Conservation (phyloP, 192 early-diverging fungal species). For the Geranomyces michiganensis region DNA sequence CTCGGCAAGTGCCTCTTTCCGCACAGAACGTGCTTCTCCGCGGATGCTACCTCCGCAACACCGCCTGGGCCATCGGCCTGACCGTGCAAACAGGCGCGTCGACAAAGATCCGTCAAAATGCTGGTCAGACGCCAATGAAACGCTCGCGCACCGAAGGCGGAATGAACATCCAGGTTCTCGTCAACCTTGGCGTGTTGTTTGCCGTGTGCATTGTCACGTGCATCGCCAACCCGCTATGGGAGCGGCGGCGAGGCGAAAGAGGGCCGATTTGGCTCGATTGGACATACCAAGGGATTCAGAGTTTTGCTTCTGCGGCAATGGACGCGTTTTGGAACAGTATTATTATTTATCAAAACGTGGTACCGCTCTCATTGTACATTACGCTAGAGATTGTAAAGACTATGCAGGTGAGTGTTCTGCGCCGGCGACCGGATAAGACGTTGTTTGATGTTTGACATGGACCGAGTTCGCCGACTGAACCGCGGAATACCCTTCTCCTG, state of each 20-base stretch:
- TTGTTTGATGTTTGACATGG: too few relatives aligned
- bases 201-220: slow-evolving; percentile 55
- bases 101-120: slow-evolving; percentile 91
- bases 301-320: slow-evolving; percentile 29
- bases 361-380: slow-evolving; percentile 94
- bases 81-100: slow-evolving; percentile 84
- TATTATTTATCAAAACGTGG: slow-evolving; percentile 93
- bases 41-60: slow-evolving; percentile 88
- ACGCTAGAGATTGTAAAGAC: slow-evolving; percentile 92
- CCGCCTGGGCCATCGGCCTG: slow-evolving; percentile 84
- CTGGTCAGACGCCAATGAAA: slow-evolving; percentile 88
- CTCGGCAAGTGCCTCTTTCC: slow-evolving; percentile 60
- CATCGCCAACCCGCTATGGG: slow-evolving; percentile 41
- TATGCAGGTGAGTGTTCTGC: slow-evolving; percentile 62
- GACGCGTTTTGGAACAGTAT: slow-evolving; percentile 62
- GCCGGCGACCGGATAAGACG: background rate
- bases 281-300: slow-evolving; percentile 15
- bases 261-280: slow-evolving; percentile 23
- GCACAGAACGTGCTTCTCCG: slow-evolving; percentile 85
- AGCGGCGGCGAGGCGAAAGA: slow-evolving; percentile 2
- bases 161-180: slow-evolving; percentile 74
- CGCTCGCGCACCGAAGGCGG: slow-evolving; percentile 81
- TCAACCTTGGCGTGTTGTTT: slow-evolving; percentile 79
- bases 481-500: background rate
- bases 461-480: background rate